phyloP scores from a whole-genome alignment of 768 basidiomycete species.

The Pulveroboletus frians region DNA sequence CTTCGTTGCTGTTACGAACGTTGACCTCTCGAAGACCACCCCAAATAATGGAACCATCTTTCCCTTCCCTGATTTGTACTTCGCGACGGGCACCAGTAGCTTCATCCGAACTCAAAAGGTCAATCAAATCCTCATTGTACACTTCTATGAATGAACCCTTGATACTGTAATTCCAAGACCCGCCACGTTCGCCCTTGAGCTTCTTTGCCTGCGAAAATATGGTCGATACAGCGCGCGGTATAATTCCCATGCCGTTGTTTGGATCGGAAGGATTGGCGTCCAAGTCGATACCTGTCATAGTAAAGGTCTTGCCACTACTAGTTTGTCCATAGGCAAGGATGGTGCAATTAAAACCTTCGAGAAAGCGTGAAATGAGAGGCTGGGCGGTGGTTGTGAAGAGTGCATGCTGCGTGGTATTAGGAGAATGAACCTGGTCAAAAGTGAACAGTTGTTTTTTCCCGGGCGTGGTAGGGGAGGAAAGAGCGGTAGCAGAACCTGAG shows the following conservation, averaged over 20 bases:
- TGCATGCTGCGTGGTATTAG: slow-evolving; percentile 77
- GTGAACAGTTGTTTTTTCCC: slow-evolving; percentile 81
- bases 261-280: slow-evolving; percentile 82
- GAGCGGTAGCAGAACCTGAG: slow-evolving; percentile 46
- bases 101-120: slow-evolving; percentile 79
- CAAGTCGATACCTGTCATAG: slow-evolving; percentile 94
- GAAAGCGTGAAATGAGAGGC: slow-evolving; percentile 79
- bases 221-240: slow-evolving; percentile 86
- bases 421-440: slow-evolving; percentile 92
- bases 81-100: slow-evolving; percentile 63
- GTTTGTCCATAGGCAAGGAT: slow-evolving; percentile 33
- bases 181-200: slow-evolving; percentile 69
- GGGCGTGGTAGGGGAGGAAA: slow-evolving; percentile 42
- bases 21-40: slow-evolving; percentile 88
- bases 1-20: slow-evolving; percentile 79
- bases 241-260: slow-evolving; percentile 86
- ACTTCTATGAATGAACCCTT: slow-evolving; percentile 96
- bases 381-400: slow-evolving; percentile 83
- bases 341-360: slow-evolving; percentile 96
- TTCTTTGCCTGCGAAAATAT: slow-evolving; percentile 79
- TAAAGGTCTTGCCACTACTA: slow-evolving; percentile 49
- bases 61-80: slow-evolving; percentile 95
- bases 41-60: slow-evolving; percentile 96
- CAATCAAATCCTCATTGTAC: slow-evolving; percentile 98
- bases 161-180: slow-evolving; percentile 70